phyloP scores from a whole-genome alignment of 805 yeast species.

The Pichia phayaonensis region DNA sequence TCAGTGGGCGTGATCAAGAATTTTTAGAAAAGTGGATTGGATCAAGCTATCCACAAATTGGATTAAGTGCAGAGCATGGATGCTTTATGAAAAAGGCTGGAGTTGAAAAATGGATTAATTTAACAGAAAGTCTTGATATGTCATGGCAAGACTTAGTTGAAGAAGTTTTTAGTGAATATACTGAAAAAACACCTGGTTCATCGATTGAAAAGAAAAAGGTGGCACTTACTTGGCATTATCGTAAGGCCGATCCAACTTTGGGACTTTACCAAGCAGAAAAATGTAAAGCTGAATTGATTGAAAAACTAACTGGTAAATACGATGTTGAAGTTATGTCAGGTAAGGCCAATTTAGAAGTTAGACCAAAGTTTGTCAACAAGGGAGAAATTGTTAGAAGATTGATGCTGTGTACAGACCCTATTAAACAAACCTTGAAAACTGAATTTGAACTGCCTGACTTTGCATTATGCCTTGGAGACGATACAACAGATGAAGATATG shows the following conservation, averaged over 20 bases:
- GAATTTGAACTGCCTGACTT: constrained; percentile 64
- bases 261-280: constrained; percentile 81
- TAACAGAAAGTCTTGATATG: constrained; percentile 81
- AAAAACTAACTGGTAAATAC: constrained; percentile 45
- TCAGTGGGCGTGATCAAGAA: constrained; percentile 89
- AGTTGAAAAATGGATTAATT: constrained; percentile 65
- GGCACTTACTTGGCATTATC: constrained; percentile 96
- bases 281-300: constrained; percentile 56
- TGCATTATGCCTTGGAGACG: constrained; percentile 89
- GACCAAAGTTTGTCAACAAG: constrained; percentile 90
- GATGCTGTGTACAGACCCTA: constrained; percentile 57
- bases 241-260: constrained; percentile 88
- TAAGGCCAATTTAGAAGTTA: constrained; percentile 94
- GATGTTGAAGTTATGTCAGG: constrained; percentile 96
- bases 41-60: constrained; percentile 48
- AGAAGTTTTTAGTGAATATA: constrained; percentile 62
- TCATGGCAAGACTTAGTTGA: constrained; percentile 86
- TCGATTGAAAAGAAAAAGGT: constrained; percentile 82
- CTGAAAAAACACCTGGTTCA: constrained; percentile 88
- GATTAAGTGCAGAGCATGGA: constrained; percentile 95
- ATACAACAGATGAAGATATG: constrained; percentile 97
- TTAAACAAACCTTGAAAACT: constrained; percentile 17
- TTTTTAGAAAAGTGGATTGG: constrained; percentile 90
- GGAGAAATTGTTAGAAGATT: constrained; percentile 90
- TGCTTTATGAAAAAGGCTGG: constrained; percentile 82